Evolutionary conservation across 1,284 basidiomycete species (phyloP).

Genomic region (Ceratobasidium sp.): DNA sequence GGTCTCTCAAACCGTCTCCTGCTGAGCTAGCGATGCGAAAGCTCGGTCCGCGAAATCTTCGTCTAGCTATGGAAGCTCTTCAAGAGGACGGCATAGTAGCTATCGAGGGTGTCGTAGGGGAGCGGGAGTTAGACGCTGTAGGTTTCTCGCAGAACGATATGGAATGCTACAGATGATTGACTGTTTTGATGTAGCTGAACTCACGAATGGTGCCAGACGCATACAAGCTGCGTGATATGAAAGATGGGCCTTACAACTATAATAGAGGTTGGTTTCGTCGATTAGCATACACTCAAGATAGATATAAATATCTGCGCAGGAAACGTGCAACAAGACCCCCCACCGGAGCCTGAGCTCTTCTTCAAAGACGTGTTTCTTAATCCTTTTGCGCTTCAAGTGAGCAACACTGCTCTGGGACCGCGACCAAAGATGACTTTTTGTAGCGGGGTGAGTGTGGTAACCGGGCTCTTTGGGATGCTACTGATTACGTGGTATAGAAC

Average conservation of each 20-base stretch:
- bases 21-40: conserved; percentile 30
- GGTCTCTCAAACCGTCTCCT: conserved; percentile 11
- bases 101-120: conserved; percentile 42
- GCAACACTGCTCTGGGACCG: conserved; percentile 40
- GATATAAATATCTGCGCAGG: not conserved
- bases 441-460: conserved; percentile 36
- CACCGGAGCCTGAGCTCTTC: conserved; percentile 32
- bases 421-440: conserved; percentile 47
- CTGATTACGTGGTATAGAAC: conserved; percentile 24
- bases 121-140: conserved; percentile 41
- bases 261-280: conserved; percentile 8
- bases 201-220: conserved; percentile 43
- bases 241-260: conserved; percentile 37
- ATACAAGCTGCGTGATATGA: conserved; percentile 25
- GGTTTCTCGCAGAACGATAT: not conserved
- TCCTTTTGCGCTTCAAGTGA: conserved; percentile 45
- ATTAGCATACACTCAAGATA: not conserved
- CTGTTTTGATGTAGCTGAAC: conserved; percentile 24
- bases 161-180: not conserved
- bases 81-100: conserved; percentile 45
- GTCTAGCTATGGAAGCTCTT: conserved; percentile 35
- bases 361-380: conserved; percentile 47
- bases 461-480: not conserved
- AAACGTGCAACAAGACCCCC: conserved; percentile 49
- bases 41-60: conserved; percentile 31